phyloP scores from a whole-genome alignment of 805 yeast genomes.

The Martiniozyma abietophila region DNA sequence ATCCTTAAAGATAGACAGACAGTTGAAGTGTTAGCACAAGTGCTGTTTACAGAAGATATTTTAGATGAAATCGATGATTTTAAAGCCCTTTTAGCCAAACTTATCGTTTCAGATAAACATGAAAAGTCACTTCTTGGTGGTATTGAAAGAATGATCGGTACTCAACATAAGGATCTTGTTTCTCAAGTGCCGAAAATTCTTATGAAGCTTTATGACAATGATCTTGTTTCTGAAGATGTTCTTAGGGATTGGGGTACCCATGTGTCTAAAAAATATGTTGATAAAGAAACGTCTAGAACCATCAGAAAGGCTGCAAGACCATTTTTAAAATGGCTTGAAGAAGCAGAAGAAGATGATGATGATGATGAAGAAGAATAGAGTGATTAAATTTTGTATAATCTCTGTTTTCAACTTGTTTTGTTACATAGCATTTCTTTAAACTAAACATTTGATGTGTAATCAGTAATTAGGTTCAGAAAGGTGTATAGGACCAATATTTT shows the following conservation, averaged over 20 bases:
- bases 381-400: background rate
- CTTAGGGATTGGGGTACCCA: conserved; percentile 80
- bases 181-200: conserved; percentile 72
- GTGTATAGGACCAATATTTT: too few relatives aligned
- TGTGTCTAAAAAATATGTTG: conserved; percentile 87
- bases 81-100: conserved; percentile 72
- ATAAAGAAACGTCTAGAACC: conserved; percentile 85
- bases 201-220: conserved; percentile 73
- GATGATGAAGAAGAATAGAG: conserved; percentile 40
- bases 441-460: too few relatives aligned
- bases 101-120: conserved; percentile 55
- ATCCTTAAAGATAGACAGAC: conserved; percentile 66
- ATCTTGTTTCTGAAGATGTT: conserved; percentile 75
- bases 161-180: conserved; percentile 62
- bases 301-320: conserved; percentile 96
- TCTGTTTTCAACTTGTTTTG: too few relatives aligned
- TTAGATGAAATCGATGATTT: conserved; percentile 66
- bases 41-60: conserved; percentile 71
- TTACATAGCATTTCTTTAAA: too few relatives aligned
- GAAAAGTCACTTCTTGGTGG: conserved; percentile 94
- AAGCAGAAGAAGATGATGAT: conserved; percentile 79
- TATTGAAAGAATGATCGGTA: conserved; percentile 84
- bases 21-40: conserved; percentile 87
- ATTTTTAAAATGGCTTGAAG: conserved; percentile 87
- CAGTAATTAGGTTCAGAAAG: too few relatives aligned